These are phyloP conservation scores for Podila verticillata DNA, from an alignment of 192 early-diverging fungal genomes.

Conservation along the genomic window DNA sequence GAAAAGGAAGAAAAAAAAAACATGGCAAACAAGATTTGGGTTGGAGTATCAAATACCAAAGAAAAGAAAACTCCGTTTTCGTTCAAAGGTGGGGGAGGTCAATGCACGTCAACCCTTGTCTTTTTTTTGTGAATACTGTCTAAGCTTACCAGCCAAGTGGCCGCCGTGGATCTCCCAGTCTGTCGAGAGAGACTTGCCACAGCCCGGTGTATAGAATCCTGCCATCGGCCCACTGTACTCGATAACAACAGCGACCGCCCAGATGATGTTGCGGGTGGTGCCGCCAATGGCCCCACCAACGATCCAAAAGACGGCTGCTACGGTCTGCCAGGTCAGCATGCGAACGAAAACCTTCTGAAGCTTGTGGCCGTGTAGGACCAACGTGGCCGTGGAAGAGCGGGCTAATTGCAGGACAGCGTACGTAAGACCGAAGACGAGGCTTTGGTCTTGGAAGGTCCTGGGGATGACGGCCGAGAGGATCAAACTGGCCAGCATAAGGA, in stretches of 20 bases:
- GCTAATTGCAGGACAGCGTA: conserved; percentile 34
- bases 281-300: conserved; percentile 40
- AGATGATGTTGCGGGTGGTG: conserved; percentile 24
- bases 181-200: conserved; percentile 14
- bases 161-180: conserved; percentile 47
- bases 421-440: conserved; percentile 25
- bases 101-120: background rate
- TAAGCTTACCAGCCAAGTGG: conserved; percentile 36
- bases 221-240: conserved; percentile 15
- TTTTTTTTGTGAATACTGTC: no score
- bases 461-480: conserved; percentile 31
- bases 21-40: background rate
- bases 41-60: background rate
- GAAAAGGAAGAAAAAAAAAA: background rate
- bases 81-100: background rate
- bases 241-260: conserved; percentile 35
- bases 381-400: conserved; percentile 2
- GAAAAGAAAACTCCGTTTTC: no score
- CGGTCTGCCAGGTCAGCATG: conserved; percentile 12
- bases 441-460: conserved; percentile 5
- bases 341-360: conserved; percentile 29
- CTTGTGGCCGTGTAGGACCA: conserved; percentile 28
- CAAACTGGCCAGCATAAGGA: conserved; percentile 28
- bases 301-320: conserved; percentile 24
- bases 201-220: conserved; percentile 27